Evolutionary conservation across 306 rosid species (phyloP), one percentile per base, ranked within the genome.

Genomic region (Rosa lucieae): DNA sequence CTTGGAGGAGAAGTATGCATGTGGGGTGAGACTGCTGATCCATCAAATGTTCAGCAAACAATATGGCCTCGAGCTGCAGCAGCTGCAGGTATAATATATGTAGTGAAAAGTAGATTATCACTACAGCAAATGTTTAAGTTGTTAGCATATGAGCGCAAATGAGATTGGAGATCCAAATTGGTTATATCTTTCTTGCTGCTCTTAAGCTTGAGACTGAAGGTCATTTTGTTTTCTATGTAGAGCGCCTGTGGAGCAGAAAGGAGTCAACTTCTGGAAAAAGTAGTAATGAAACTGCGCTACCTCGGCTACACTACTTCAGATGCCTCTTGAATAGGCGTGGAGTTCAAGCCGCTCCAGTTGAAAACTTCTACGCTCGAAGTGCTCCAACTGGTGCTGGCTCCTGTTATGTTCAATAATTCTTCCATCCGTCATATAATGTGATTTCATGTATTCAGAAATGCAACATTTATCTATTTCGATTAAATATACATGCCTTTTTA

Each of bases 51-150:
- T 82, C 97, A 88, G 81, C 94, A 91, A 82, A 95, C 99, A 20
- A 93, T 95, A 70, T 95, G 99, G 99, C 99, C 99, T 85, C 93
- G 99, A 85, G 99, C 99, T 81, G 99, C 99, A 17, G 97, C 97
- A 48, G 99, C 97, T 78, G 99, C 99, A 71, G 99, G 99, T 95
- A 88, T 40, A 58, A 21, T 18, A 52, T 14, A 17, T 51, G 77
- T 85, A 69, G 49, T 10, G 77, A 39, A 73, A 35, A 44, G 5
- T 56, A 55, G 47, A 37, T 58, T 13, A 56, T 47, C 43, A 46
- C 21, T 53, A 37, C 62, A 42, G 21, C n/a, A 7, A 26, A 10
- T 68, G 10, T 1, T 69, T 21, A 47, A 79, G 3, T 72, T 48
- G 67, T 42, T 72, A 18, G 18, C 21, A 3, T 44, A 66, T n/a